phyloP scores from a whole-genome alignment of 2,329 filamentous ascomycete species.

The Colletotrichum shisoi region DNA sequence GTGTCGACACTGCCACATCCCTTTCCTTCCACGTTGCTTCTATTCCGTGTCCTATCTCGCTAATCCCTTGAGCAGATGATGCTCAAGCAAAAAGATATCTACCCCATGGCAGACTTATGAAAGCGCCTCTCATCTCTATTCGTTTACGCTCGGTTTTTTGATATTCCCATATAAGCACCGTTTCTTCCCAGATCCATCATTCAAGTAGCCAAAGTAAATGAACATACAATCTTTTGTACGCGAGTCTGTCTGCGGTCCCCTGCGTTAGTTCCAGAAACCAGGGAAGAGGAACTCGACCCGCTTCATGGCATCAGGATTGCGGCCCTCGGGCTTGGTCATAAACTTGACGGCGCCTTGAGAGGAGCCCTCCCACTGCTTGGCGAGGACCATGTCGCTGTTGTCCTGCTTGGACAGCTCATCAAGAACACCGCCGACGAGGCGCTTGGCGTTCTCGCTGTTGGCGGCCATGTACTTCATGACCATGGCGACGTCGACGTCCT shows the following conservation, averaged over 20 bases:
- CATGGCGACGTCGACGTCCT: conserved; percentile 93
- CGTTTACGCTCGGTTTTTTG: conserved; percentile 17
- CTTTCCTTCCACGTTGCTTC: neutral
- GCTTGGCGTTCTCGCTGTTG: conserved; percentile 86
- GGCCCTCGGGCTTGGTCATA: conserved; percentile 81
- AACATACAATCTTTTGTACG: neutral
- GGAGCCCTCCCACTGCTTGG: conserved; percentile 80
- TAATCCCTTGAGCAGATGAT: conserved; percentile 23
- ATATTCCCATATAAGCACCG: conserved; percentile 22
- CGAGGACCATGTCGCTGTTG: conserved; percentile 76
- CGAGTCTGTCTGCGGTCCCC: neutral
- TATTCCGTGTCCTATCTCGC: neutral
- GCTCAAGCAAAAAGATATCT: conserved; percentile 7
- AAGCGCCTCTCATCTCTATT: conserved; percentile 2
- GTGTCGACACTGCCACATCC: neutral
- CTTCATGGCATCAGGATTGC: conserved; percentile 76
- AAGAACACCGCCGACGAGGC: conserved; percentile 84
- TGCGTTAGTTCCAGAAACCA: conserved; percentile 66
- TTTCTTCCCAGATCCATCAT: neutral
- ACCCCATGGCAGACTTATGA: conserved; percentile 13
- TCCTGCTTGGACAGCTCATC: conserved; percentile 83
- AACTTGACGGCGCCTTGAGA: conserved; percentile 79
- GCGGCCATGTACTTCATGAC: conserved; percentile 96
- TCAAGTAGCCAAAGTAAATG: neutral
- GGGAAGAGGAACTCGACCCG: conserved; percentile 89